Percentiles rank a stretch among this genome's conserved stretches.
These are phyloP conservation scores for Amphicarpaea edgeworthii DNA, from an alignment of 306 rosid genomes.

Conservation along the genomic window DNA sequence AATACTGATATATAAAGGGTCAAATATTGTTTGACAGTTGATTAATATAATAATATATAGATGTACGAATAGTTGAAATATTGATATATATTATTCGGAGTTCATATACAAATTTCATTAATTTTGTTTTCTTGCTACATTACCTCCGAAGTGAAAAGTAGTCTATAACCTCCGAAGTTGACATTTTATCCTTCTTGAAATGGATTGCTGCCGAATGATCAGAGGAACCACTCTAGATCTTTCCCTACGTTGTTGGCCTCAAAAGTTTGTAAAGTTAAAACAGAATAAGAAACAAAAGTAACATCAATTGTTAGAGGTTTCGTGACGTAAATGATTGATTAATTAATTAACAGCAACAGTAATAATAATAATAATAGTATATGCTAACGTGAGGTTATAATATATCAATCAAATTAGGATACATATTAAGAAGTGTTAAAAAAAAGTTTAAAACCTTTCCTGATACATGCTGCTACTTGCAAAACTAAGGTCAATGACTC, in stretches of 20 bases:
- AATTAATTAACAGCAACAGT: not conserved
- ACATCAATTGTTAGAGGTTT: not conserved
- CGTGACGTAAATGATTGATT: not conserved
- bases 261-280: not conserved
- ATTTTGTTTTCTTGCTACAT: not conserved
- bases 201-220: conserved; percentile 28
- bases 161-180: conserved; percentile 36
- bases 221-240: not conserved
- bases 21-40: not conserved
- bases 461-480: not conserved
- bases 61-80: not conserved
- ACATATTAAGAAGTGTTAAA: not conserved
- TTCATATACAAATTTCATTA: too few species aligned
- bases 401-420: conserved; percentile 3
- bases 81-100: too few species aligned
- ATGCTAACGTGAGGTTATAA: too few species aligned
- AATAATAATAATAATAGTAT: not conserved
- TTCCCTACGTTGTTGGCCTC: not conserved
- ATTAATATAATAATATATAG: not conserved
- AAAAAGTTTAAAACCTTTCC: not conserved
- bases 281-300: not conserved
- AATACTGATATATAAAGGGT: too few species aligned
- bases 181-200: conserved; percentile 36
- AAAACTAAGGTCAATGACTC: not conserved
- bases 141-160: conserved; percentile 31